A percentile compares a stretch with the other conserved stretches of the same genome.
These are phyloP conservation scores for Fusarium pininemorale DNA, from an alignment of 2,329 filamentous ascomycete genomes.

Conservation along the genomic window DNA sequence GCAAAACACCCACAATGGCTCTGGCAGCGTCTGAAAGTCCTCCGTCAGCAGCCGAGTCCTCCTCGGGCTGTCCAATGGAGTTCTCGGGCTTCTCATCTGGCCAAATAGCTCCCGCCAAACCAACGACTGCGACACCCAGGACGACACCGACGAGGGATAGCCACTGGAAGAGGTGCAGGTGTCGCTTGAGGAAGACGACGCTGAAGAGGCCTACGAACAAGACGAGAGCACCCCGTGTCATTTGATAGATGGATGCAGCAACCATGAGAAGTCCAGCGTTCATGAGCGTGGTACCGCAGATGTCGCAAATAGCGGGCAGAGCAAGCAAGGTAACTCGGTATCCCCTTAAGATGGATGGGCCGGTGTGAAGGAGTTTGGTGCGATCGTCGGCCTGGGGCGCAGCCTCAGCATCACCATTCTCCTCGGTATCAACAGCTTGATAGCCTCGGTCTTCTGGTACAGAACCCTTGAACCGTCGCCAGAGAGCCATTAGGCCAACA, in stretches of 20 bases:
- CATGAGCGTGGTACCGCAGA: conserved; percentile 95
- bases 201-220: conserved; percentile 96
- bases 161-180: conserved; percentile 91
- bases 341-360: conserved; percentile 72
- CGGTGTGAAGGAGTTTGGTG: conserved; percentile 58
- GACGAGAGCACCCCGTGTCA: conserved; percentile 94
- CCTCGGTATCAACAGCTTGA: conserved; percentile 65
- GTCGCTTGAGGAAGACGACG: conserved; percentile 85
- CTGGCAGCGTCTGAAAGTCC: conserved; percentile 48
- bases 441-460: conserved; percentile 66
- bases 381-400: conserved; percentile 49
- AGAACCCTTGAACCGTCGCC: conserved; percentile 63
- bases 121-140: conserved; percentile 86
- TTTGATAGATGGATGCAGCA: conserved; percentile 96
- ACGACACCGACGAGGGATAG: conserved; percentile 87
- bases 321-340: conserved; percentile 78
- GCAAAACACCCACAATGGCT: conserved; percentile 82
- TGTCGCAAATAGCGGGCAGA: conserved; percentile 90
- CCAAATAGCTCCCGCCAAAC: conserved; percentile 85
- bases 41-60: conserved; percentile 53
- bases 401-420: conserved; percentile 57
- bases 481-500: conserved; percentile 74
- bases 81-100: conserved; percentile 67
- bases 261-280: conserved; percentile 95
- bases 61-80: conserved; percentile 43